Evolutionary conservation across 305 asterid genomes (phyloP).

Genomic region (Galium porrigens): DNA sequence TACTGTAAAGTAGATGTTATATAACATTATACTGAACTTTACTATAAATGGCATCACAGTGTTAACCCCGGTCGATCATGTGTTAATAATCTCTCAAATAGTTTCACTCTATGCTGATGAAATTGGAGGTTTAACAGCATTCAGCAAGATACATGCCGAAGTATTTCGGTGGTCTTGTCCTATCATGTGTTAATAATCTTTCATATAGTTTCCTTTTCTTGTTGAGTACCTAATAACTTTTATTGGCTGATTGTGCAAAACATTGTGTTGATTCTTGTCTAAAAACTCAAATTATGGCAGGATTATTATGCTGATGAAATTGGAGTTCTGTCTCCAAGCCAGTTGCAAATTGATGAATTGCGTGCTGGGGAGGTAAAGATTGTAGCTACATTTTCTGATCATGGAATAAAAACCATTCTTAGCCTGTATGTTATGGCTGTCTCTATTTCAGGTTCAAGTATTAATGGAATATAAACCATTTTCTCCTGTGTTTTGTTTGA

Average conservation of each 20-base stretch:
- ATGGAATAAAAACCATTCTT: background rate
- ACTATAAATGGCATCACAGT: background rate
- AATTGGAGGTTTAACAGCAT: background rate
- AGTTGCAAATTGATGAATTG: conserved; percentile 68
- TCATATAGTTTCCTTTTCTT: background rate
- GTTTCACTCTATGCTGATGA: too few species aligned
- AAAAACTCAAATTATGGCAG: conserved; percentile 31
- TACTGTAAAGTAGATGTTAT: background rate
- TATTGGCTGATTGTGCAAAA: conserved; percentile 11
- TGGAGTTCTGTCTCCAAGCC: conserved; percentile 88
- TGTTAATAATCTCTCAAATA: too few species aligned
- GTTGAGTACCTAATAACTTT: background rate
- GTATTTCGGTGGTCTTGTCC: background rate
- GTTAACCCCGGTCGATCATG: background rate
- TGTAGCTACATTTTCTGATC: conserved; percentile 9
- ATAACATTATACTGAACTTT: background rate
- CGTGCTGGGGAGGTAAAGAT: conserved; percentile 77
- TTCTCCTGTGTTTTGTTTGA: background rate
- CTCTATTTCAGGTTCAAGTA: background rate
- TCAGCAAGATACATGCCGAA: background rate
- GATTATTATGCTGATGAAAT: conserved; percentile 92
- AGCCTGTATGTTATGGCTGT: background rate
- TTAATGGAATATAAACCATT: too few species aligned
- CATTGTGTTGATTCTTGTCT: conserved; percentile 21
- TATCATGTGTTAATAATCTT: background rate